A percentile compares a stretch with the other conserved stretches of the same genome.
Evolutionary conservation across 2,329 filamentous ascomycete genomes (phyloP).

Genomic region (Cadophora sp.): DNA sequence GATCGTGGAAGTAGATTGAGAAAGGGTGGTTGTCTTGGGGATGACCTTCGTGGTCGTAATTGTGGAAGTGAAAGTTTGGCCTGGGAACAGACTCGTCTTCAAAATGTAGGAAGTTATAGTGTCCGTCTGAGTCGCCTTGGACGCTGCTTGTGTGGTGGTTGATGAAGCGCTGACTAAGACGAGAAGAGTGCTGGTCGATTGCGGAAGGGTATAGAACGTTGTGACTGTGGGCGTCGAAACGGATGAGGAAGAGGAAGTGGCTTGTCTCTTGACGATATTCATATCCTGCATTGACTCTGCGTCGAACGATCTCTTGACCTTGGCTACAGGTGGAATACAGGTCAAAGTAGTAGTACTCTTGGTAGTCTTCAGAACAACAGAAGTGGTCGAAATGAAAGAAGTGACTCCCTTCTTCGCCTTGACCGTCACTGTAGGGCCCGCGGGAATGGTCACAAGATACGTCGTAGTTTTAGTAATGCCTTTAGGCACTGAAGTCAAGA

Average conservation of each 20-base stretch:
- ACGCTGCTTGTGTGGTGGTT: not conserved
- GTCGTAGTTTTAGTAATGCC: conserved; percentile 5
- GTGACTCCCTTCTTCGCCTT: conserved; percentile 14
- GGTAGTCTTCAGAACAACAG: conserved; percentile 3
- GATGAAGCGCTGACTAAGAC: conserved; percentile 5
- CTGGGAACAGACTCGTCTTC: conserved; percentile 18
- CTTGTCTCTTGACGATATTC: conserved; percentile 5
- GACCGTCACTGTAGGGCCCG: conserved; percentile 13
- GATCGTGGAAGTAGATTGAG: conserved; percentile 18
- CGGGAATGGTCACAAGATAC: conserved; percentile 2
- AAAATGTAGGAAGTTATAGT: conserved; percentile 23
- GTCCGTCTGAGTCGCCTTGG: conserved; percentile 19
- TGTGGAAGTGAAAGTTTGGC: conserved; percentile 21
- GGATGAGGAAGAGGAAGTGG: conserved; percentile 1
- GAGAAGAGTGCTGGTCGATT: conserved; percentile 17
- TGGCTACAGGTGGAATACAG: conserved; percentile 14
- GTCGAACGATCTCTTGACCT: conserved; percentile 16
- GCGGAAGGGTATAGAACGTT: conserved; percentile 12
- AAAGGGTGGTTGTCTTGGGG: conserved; percentile 24
- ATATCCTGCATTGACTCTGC: not conserved
- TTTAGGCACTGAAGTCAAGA: conserved; percentile 6
- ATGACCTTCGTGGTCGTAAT: conserved; percentile 19
- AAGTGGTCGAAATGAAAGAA: conserved; percentile 14
- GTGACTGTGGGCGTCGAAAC: conserved; percentile 11
- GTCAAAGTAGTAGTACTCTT: conserved; percentile 13